phyloP scores from a whole-genome alignment of 176 grass and related monocot genomes.

The Avena sativa region DNA sequence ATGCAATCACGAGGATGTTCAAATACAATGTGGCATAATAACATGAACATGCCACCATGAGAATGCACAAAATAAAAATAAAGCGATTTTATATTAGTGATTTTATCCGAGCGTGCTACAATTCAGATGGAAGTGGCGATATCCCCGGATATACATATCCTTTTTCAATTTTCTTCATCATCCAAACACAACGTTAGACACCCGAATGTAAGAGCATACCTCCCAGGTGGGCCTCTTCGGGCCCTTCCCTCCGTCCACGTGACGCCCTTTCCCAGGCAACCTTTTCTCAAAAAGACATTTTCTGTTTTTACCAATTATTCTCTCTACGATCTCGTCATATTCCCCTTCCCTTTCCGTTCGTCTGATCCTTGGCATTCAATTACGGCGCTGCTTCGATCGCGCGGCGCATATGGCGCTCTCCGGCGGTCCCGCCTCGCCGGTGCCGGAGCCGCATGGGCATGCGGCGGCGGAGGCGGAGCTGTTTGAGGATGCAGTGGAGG shows the following conservation, averaged over 20 bases:
- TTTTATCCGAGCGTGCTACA: too few species aligned
- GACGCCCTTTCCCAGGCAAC: neutral
- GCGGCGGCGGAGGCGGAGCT: constrained; percentile 39
- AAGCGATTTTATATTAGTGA: too few species aligned
- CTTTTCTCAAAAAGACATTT: constrained; percentile 1
- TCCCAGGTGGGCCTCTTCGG: constrained; percentile 2
- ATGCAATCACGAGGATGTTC: too few species aligned
- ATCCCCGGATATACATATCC: too few species aligned
- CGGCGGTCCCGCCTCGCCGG: constrained; percentile 32
- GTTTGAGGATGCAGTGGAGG: constrained; percentile 49
- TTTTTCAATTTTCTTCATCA: too few species aligned
- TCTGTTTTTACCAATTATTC: constrained; percentile 37
- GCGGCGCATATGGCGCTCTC: constrained; percentile 43
- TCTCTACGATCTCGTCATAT: constrained; percentile 40
- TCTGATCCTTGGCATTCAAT: constrained; percentile 47
- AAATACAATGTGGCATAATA: too few species aligned
- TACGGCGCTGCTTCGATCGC: constrained; percentile 31
- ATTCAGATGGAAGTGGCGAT: too few species aligned
- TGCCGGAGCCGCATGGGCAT: constrained; percentile 22
- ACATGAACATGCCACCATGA: too few species aligned
- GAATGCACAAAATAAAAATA: too few species aligned
- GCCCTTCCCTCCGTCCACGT: constrained; percentile 24
- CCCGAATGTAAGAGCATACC: too few species aligned
- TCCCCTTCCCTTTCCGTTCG: constrained; percentile 28
- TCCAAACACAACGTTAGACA: too few species aligned